Percentiles rank a stretch among this genome's conserved stretches.
These are phyloP conservation scores for Cymbopogon flexuosus DNA, from an alignment of 202 grass and related monocot species.

Conservation along the genomic window DNA sequence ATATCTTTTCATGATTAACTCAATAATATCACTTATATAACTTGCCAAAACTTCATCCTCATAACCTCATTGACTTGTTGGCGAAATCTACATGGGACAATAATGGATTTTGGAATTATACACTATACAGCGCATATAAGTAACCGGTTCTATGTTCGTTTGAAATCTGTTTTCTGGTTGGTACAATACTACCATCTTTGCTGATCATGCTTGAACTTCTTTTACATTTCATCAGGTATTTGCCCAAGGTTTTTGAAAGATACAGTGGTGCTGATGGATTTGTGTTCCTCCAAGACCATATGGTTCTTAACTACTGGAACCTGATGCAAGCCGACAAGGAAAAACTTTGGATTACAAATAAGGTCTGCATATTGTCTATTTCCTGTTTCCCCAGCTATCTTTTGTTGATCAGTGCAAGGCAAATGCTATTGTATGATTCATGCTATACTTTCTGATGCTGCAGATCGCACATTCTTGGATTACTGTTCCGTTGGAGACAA, in stretches of 20 bases:
- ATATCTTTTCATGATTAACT: constrained; percentile 5
- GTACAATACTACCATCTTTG: not conserved
- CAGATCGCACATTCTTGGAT: constrained; percentile 85
- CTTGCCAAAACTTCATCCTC: not conserved
- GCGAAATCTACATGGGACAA: too few species aligned
- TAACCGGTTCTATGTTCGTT: not conserved
- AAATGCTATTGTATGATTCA: constrained; percentile 20
- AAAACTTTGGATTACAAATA: constrained; percentile 95
- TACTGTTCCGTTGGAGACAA: constrained; percentile 50
- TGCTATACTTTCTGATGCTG: constrained; percentile 19
- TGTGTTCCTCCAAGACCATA: constrained; percentile 88
- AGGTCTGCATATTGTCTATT: constrained; percentile 42
- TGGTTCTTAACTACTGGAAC: constrained; percentile 99
- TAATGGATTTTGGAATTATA: not conserved
- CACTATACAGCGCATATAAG: not conserved
- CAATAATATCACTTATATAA: not conserved
- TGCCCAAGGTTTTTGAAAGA: constrained; percentile 85
- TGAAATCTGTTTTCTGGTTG: constrained; percentile 1
- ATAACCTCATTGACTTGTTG: too few species aligned
- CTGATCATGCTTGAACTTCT: constrained; percentile 9
- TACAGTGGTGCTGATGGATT: constrained; percentile 90
- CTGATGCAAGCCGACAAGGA: constrained; percentile 83
- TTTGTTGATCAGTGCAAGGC: not conserved
- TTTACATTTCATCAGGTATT: constrained; percentile 49
- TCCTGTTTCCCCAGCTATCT: not conserved